phyloP scores from a whole-genome alignment of 2,329 filamentous ascomycete species.

The Aspergillus fijiensis region DNA sequence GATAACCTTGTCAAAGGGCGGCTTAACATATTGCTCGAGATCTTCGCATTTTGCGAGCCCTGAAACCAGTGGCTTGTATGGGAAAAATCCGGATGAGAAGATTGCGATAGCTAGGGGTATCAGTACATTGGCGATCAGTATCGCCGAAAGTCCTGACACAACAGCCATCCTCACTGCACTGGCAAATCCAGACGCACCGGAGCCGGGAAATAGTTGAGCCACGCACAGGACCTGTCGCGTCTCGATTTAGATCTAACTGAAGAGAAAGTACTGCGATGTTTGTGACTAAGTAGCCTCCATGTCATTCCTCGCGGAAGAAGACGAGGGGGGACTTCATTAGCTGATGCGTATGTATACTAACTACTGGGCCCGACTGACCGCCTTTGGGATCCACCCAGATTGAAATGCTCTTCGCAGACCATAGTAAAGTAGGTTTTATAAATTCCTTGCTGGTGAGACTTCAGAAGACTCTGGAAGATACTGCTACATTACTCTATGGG shows the following conservation, averaged over 20 bases:
- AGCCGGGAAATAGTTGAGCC: not conserved
- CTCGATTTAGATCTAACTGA: not conserved
- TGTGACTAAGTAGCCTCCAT: not conserved
- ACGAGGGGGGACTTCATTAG: too few species aligned
- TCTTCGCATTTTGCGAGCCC: slow-evolving; percentile 68
- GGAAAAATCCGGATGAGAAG: slow-evolving; percentile 93
- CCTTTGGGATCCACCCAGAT: not conserved
- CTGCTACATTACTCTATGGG: not conserved
- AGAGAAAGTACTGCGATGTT: not conserved
- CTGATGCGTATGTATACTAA: not conserved
- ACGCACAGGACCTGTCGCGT: not conserved
- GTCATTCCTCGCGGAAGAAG: not conserved
- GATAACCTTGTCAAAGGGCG: slow-evolving; percentile 79
- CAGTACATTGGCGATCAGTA: slow-evolving; percentile 71
- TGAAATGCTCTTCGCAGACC: not conserved
- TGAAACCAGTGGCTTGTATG: slow-evolving; percentile 90
- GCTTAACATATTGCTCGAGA: slow-evolving; percentile 54
- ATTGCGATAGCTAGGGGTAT: slow-evolving; percentile 71
- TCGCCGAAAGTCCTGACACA: slow-evolving; percentile 35
- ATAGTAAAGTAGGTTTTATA: not conserved
- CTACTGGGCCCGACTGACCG: not conserved
- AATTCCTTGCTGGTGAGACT: not conserved
- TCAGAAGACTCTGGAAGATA: not conserved
- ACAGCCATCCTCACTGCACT: slow-evolving; percentile 22
- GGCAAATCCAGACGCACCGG: not conserved